These are phyloP conservation scores for Aegilops umbellulata DNA, from an alignment of 176 grass and related monocot species.

Conservation along the genomic window DNA sequence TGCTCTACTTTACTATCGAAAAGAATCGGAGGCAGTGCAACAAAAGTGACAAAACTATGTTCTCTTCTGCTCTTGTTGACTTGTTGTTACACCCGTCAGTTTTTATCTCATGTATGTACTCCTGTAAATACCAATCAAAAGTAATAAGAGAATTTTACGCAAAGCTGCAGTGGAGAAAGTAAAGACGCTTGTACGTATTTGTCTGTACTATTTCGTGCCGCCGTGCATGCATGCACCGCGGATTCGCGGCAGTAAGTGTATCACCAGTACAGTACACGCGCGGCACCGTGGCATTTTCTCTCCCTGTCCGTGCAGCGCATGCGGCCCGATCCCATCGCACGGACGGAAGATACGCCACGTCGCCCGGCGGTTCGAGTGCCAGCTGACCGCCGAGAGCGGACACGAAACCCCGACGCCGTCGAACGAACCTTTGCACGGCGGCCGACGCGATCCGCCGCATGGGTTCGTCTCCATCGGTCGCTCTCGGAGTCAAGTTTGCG, in stretches of 20 bases:
- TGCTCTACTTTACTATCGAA: not conserved
- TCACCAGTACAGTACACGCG: not conserved
- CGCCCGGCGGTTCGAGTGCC: not conserved
- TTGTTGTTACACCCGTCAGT: too few relatives aligned
- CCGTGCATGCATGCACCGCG: not conserved
- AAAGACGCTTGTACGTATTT: not conserved
- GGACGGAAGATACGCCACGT: conserved; percentile 7
- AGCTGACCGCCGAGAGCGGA: too few relatives aligned
- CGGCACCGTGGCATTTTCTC: not conserved
- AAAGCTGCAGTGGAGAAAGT: not conserved
- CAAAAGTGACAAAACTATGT: not conserved
- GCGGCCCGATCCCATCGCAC: conserved; percentile 2
- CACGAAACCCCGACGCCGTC: too few relatives aligned
- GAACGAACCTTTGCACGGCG: not conserved
- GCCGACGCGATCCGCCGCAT: not conserved
- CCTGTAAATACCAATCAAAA: not conserved
- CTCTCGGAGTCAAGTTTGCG: not conserved
- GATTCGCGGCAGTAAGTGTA: not conserved
- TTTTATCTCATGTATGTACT: not conserved
- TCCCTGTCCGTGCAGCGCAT: not conserved
- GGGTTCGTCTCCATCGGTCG: conserved; percentile 5
- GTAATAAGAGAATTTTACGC: not conserved
- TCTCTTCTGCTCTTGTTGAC: too few relatives aligned
- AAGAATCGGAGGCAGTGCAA: not conserved
- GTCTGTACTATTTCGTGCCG: not conserved